Base-by-base conservation (phyloP, 768 basidiomycete species). In the Albatrellus ellisii region DNA sequence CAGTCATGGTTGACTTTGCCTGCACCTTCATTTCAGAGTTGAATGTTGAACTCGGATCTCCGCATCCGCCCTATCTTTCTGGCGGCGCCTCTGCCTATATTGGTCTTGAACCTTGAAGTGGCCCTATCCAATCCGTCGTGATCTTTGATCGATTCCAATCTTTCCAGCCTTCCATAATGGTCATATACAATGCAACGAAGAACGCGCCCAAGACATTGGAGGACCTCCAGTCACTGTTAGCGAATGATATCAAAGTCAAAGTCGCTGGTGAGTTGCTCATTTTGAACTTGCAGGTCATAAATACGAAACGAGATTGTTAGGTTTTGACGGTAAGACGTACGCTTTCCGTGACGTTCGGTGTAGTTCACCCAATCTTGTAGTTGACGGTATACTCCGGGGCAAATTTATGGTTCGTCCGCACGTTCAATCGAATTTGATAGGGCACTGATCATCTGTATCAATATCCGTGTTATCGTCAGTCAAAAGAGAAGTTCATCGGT, bases 311-410 rank as follows among this genome's bases (percentile, higher is more conserved):
- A 18, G 25, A 12, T 26, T 22, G 18, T 4, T 31, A 74, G 72
- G 73, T 12, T 68, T 88, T 42, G 85, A 88, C 56, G 85, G 85
- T 86, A 57, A 54, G 62, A 50, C 32, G 18, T 27, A 43, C 41
- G 26, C 41, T 18, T 44, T 9, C 11, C 6, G 28, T 21, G 6
- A 32, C 9, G 9, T 35, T 12, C 20, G 17, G 15, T n/a, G n/a
- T n/a, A n/a, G n/a, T n/a, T n/a, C n/a, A 4, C 26, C 14, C 35
- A 22, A 34, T 12, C 36, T 39, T 21, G 6, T 49, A 91, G 89
- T 92, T 26, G 94, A 98, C 60, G 94, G 94, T 22, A 78, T 97
- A 9, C 68, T 95, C 12, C 72, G 94, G 25, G 94, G 94, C n/a
- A 97, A 97, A 62, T 85, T 80, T 56, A 87, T 89, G 84, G 85